phyloP scores from a whole-genome alignment of 1,284 basidiomycete species.

The Ganoderma multipileum region DNA sequence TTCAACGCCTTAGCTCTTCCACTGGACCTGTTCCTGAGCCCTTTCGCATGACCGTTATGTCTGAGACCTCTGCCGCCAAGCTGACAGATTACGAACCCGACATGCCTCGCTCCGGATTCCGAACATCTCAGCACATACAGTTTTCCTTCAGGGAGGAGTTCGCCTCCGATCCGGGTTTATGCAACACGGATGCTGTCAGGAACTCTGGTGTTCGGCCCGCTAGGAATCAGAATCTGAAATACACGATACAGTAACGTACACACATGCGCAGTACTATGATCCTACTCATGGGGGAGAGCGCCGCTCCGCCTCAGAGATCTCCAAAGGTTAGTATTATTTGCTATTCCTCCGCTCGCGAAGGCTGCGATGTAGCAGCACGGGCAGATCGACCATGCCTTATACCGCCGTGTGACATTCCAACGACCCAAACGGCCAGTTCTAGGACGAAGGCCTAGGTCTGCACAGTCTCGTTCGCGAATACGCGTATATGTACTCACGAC shows the following conservation, averaged over 20 bases:
- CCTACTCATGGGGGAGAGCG: no score
- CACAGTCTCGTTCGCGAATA: no score
- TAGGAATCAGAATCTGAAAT: background rate
- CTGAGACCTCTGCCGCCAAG: background rate
- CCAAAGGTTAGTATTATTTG: background rate
- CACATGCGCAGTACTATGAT: background rate
- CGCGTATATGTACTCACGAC: no score
- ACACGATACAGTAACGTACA: background rate
- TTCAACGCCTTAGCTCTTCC: no score
- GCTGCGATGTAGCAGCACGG: background rate
- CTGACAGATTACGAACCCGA: background rate
- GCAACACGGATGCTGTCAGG: background rate
- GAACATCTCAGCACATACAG: background rate
- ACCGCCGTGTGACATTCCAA: background rate
- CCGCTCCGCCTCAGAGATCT: no score
- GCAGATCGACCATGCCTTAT: background rate
- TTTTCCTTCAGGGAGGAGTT: background rate
- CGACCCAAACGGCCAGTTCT: no score
- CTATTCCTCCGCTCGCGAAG: background rate
- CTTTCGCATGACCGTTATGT: no score
- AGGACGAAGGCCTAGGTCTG: no score
- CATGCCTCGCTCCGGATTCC: background rate
- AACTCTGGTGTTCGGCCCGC: background rate
- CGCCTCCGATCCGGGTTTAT: background rate
- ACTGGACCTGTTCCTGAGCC: background rate